Conservation (phyloP, 768 basidiomycete genomes). For the Trametes cubensis region DNA sequence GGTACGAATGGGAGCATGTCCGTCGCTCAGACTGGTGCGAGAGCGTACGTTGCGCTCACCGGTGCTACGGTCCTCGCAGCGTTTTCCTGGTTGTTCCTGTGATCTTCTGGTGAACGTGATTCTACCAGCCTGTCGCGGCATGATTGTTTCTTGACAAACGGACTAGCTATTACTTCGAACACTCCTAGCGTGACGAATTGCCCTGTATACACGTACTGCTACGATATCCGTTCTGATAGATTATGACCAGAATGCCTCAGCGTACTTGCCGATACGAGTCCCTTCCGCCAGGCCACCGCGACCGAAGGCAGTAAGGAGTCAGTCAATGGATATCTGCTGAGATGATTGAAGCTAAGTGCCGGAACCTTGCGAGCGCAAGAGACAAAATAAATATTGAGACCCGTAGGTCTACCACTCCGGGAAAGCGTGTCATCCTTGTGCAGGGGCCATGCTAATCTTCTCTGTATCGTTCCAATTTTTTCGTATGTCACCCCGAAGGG, state of each 20-base stretch:
- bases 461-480: constrained; percentile 99
- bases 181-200: too few species aligned
- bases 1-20: not conserved
- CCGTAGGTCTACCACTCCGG: constrained; percentile 77
- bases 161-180: too few species aligned
- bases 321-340: too few species aligned
- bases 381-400: constrained; percentile 44
- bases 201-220: too few species aligned
- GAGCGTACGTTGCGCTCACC: constrained; percentile 6
- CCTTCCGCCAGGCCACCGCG: too few species aligned
- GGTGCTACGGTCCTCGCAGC: constrained; percentile 12
- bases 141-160: too few species aligned
- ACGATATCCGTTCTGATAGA: too few species aligned
- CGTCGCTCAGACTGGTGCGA: not conserved
- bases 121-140: not conserved
- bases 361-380: too few species aligned
- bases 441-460: constrained; percentile 99
- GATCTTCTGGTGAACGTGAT: not conserved
- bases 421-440: constrained; percentile 99
- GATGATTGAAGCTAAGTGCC: too few species aligned
- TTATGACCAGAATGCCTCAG: too few species aligned
- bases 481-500: constrained; percentile 94
- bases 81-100: constrained; percentile 15
- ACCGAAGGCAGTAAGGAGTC: too few species aligned
- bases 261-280: too few species aligned